Evolutionary conservation across 768 basidiomycete genomes (phyloP), one percentile per base, ranked within the genome.

Genomic region (Pleurotus pulmonarius): DNA sequence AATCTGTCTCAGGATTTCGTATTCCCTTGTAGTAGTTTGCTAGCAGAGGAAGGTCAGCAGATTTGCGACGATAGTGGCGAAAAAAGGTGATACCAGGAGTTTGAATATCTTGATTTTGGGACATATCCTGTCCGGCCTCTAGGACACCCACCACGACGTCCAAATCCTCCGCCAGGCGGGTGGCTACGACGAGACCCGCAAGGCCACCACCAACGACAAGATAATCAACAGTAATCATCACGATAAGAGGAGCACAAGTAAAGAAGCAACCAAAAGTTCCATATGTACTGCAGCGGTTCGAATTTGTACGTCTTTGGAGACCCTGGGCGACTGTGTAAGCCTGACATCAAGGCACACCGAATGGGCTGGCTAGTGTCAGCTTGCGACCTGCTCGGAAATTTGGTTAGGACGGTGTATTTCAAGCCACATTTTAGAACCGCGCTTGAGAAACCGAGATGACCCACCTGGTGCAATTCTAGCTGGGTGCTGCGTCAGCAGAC

Each of bases 101-200:
- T 45, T 55, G 43, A 12, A 55, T 26, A 37, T 46, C 54, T 18
- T n/a, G 13, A 26, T 45, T 29, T 9, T 16, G 26, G n/a, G 41
- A 45, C 43, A 55, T 45, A 25, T 55, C 41, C n/a, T 55, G 24
- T n/a, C 54, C 54, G 6, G 54, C 43, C 40, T 55, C 54, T 1
- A 55, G n/a, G 26, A 55, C 44, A 46, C 43, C 54, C 13, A 55
- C 54, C 11, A 46, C 8, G 54, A 55, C 16, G 18, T 24, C 34
- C n/a, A 44, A 44, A 24, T 55, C 43, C 24, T 55, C 54, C 12
- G 54, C 54, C 25, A 55, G 24, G 15, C 54, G 41, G 16, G 41
- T 59, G 20, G 66, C 66, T 8, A 67, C 47, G 7, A 62, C 65
- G 24, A 61, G 54, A 24, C 66, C 66, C 44, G 62, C 60, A 45